Evolutionary conservation across 2,329 filamentous ascomycete genomes (phyloP), one percentile per base, ranked within the genome.

Genomic region (Verticillium albo-atrum): DNA sequence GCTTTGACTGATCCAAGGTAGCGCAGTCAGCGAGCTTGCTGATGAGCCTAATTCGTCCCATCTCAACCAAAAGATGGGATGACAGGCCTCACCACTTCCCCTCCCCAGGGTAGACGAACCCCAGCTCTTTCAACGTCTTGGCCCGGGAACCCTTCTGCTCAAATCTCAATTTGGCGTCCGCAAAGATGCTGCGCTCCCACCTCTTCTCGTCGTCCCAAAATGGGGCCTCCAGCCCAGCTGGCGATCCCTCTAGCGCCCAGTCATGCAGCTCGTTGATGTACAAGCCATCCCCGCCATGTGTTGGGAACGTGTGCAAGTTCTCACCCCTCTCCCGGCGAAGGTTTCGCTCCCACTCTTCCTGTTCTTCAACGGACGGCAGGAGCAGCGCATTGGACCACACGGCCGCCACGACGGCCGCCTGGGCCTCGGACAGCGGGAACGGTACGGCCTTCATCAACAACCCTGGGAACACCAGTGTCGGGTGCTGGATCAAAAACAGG

Each of bases 381-480:
- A 74, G 63, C 1, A 97, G 76, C 1, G 84, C 77, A 34, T 90
- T 89, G 1, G 91, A 85, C 83, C 91, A 96, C 0, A 93, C 82
- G 1, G 91, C 85, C 2, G 92, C 86, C 53, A 96, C 80, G 0
- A 91, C 83, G 0, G 92, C 89, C 1, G 87, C 86, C 73, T 97
- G 93, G 6, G 85, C 86, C 75, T 97, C 92, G 0, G 88, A 82
- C 1, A 95, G 68, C 0, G 91, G 89, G 70, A 96, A 96, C 0
- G 94, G 94, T n/a, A 96, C 89, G n/a, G 95, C 85, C 65, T 89
- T 89, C 69, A 92, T 89, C 17, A 90, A 88, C 42, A 97, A 78
- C 0, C 84, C 86, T 0, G 90, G 81, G 69, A 97, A 93, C 1
- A 85, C 88, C 1, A 98, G 78, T 0, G 91, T 95, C 1, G 93